Base-by-base conservation (phyloP, 306 rosid genomes). In the Heteromeles arbutifolia region DNA sequence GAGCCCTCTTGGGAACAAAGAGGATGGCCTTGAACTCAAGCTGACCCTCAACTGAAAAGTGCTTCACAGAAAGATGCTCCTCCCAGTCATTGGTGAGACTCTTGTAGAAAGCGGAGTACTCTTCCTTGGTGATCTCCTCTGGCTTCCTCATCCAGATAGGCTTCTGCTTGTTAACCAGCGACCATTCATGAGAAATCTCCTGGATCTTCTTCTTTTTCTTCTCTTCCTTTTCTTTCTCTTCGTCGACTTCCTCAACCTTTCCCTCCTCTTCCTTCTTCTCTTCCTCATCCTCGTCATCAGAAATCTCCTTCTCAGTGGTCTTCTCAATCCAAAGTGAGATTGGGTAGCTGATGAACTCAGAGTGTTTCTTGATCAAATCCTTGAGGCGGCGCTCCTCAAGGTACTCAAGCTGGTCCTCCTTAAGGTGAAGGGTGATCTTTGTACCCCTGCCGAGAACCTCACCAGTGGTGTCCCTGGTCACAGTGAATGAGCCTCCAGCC, bases 121-220 rank as follows among this genome's bases (percentile, higher is more conserved):
- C 98, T 25, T 93, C 97, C 79, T 93, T 91, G 1, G 82, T 81
- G 24, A 93, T 93, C 79, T 93, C 97, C 56, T 93, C 98, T 1
- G 98, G 90, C 90, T 93, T 93, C 89, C 98, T 91, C 97, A 93
- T 88, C 98, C 98, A 91, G 73, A 90, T 93, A 13, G 98, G 98
- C 79, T 93, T 93, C 67, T 93, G 97, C 79, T 93, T 93, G 97
- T 93, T 93, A 72, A 93, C 94, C 91, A 91, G 66, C 0, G 92
- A 87, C 98, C 98, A 93, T 67, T 93, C 97, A 19, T 91, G 84
- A 2, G 98, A 93, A 6, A 93, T 87, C 70, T 93, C 98, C 91
- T 93, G 92, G 15, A 93, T 90, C 70, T 72, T 93, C 85, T 93
- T 91, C 87, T 91, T 93, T 44, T 91, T 93, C 80, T 93, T 93